Evolutionary conservation across 345 rosid genomes (phyloP), one percentile per base, ranked within the genome.

Genomic region (Citrus reticulata): DNA sequence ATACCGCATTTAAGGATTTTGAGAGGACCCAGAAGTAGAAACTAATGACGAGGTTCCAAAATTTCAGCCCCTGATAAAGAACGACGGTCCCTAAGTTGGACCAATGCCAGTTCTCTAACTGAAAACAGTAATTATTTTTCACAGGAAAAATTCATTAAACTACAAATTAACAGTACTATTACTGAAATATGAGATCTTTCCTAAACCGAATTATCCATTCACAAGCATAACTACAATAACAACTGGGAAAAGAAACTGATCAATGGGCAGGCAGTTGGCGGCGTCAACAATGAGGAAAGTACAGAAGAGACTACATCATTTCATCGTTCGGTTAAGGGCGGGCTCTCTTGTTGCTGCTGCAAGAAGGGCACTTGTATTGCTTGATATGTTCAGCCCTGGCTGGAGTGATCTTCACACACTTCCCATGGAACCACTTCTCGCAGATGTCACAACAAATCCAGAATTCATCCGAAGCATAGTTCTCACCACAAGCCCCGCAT

Each of bases 381-480:
- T 87, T 89, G 59, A 90, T 89, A 76, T 89, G 91, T 82, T 86
- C 92, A 5, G 93, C 93, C 77, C 87, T 89, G 17, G 93, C 91
- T 4, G 93, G 93, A 9, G 93, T 90, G 66, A 90, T 86, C 86
- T 87, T 89, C 69, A 90, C 93, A 68, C 93, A 89, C 85, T 86
- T 84, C 32, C 93, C 91, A 80, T 90, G 93, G 87, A 90, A 93
- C 97, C 98, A 93, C 69, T 81, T 91, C 83, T 87, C 91, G 32
- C 98, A 92, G 34, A 86, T 63, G 79, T 93, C 98, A 32, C 98
- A 93, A 77, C 91, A 90, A 54, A 93, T 93, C 98, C 96, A 93
- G 87, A 93, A 93, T 73, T 91, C 96, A 67, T 89, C 91, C 2
- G 89, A 22, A 9, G 84, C 97, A 72, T 90, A 92, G 85, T 89